Base-by-base conservation (phyloP, 257 asterid genomes). In the Thymus quinquecostatus region DNA sequence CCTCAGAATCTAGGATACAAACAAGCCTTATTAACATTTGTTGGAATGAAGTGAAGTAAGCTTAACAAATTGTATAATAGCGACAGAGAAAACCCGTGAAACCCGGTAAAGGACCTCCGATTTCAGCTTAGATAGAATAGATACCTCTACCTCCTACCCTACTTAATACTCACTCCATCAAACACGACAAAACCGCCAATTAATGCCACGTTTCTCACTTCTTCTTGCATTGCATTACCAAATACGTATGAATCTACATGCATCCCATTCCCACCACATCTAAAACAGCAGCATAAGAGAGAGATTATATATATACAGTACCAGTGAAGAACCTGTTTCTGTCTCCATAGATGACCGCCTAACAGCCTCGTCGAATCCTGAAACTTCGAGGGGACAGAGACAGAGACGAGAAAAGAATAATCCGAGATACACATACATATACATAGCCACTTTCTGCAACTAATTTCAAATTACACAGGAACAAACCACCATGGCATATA, bases 401-500 rank as follows among this genome's bases (percentile, higher is more conserved):
- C 21, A 21, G 21, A 21, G 21, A 21, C 21, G 21, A n/a, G 30
- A 40, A 6, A 30, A 13, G 41, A 55, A 3, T 10, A 44, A 43
- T 5, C 11, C 66, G 10, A 64, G 44, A 30, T 43, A 33, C 53
- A 50, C 12, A 64, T 44, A 34, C 48, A 71, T 49, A 62, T 62
- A 62, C 34, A 2, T 57, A 38, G 51, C 28, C 64, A 28, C 21
- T 27, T 10, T 43, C 44, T 50, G 51, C 29, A 56, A 64, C 68
- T 64, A 21, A 27, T 11, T 9, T 57, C 13, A 63, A 36, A 38
- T 27, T 64, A 68, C 43, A 48, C 14, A n/a, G 10, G 48, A 38
- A 51, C 50, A 55, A 66, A 57, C 57, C 47, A 75, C 30, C 48
- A 40, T 34, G 21, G 21, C 21, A 70, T 43, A 70, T 10, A 77